Base-by-base conservation (phyloP, 2,329 filamentous ascomycete genomes). In the Pseudocercospora fijiensis region DNA sequence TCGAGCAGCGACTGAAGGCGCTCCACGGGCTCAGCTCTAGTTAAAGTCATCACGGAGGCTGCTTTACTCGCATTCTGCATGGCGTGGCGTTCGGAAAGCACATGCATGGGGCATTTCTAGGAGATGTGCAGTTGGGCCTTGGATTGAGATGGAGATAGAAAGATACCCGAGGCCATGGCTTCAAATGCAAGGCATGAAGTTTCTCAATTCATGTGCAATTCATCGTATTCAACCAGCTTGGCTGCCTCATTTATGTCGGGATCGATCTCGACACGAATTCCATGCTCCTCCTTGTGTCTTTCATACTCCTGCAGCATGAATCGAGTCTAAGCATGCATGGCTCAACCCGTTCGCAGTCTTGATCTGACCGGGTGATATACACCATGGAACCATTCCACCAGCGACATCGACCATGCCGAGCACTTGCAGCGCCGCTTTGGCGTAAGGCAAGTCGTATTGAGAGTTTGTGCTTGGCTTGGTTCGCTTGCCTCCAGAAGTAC, bases 1-100 rank as follows among this genome's bases (percentile, higher is more conserved):
- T 43, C 56, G 57, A 5, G 18, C 43, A 28, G 28, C 57, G 5
- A 24, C 63, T 9, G 67, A 68, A 18, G 62, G 67, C 7, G 60
- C 63, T 13, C 61, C 64, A 18, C 61, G 67, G 8, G 67, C 67
- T n/a, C 67, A 69, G 45, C 55, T 69, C 7, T 69, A 52, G 49
- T 1, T 10, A 4, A 27, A 2, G 20, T 13, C 33, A 37, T 16
- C 16, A 41, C 37, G 1, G 1, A 8, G 13, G 18, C 37, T n/a
- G n/a, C n/a, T 18, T 18, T 41, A n/a, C 2, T 41, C 37, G 5
- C 37, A 8, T 41, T 41, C 37, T n/a, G 16, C 37, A 41, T n/a
- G 16, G 16, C 16, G 16, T 7, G 37, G 37, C 13, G 37, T 41
- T 8, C 0, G 37, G 56, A 67, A 33, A 33, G 24, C 45, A 49